Base-by-base conservation (phyloP, 2,329 filamentous ascomycete species). In the Tolypocladium pustulatum region DNA sequence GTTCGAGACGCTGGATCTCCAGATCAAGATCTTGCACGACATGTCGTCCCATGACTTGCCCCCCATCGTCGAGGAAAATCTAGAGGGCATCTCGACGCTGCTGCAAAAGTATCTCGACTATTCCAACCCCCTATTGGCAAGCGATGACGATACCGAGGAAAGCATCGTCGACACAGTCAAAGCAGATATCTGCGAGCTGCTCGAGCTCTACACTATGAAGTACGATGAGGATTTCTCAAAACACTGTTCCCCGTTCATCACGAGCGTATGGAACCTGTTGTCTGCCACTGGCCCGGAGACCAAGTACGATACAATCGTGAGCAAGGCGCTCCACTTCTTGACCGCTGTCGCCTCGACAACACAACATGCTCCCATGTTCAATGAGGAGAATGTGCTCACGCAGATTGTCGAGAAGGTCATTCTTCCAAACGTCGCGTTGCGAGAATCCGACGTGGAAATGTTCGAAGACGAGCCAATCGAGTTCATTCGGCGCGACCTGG, bases 401-500 rank as follows among this genome's bases (percentile, higher is more conserved):
- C 89, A 96, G 71, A 90, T 99, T 57, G 90, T 97, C 12, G 91
- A 97, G 72, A 96, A 96, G 75, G 94, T 97, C 60, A 90, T 99
- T 59, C 76, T 99, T 63, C 93, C 94, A 12, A 99, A 99, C 68
- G 85, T 99, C 60, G 88, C 89, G 20, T 78, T 99, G 61, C 86
- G 95, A 64, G 94, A 97, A 68, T 94, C 92, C 0, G 95, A 99
- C 64, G 83, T 96, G 58, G 94, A 99, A 72, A 82, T 96, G 64
- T 97, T 99, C 66, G 94, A 99, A 71, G 95, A 99, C 70, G 95
- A 99, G 76, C 94, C 94, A 0, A 99, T 99, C 64, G 94, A 99
- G 73, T 99, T 96, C 70, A 99, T 99, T 68, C 84, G 94, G 62
- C 84, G 91, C 67, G 94, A 99, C 72, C 79, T 99, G 54, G 94